Base-by-base conservation (phyloP, 352 stramenopile species). In the Peronosclerospora sorghi region DNA sequence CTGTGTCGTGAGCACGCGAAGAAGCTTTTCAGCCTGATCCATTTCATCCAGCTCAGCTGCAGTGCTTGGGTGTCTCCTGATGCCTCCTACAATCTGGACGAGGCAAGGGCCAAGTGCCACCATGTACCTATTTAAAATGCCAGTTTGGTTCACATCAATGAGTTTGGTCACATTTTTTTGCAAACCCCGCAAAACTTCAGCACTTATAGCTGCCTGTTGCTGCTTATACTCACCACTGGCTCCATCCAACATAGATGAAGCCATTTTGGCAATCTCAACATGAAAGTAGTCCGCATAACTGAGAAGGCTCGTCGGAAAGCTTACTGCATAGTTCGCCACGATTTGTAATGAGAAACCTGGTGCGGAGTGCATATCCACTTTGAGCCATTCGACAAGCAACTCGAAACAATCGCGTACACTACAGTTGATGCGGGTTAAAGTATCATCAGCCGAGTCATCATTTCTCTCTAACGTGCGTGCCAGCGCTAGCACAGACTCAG, bases 91-190 rank as follows among this genome's bases (percentile, higher is more conserved):
- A 35, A 63, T 39, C 32, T 65, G 41, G 18, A 86, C 59, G 4
- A 81, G 35, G 30, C 51, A 41, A 39, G 68, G 59, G 10, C 56
- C 62, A 2, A 84, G 47, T 5, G 54, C 51, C 0, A 58, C 56
- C 18, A 83, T 54, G 48, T 83, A 88, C 0, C 60, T 49, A 6
- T 69, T 66, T 15, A 54, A 52, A 38, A 54, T 69, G 15, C 47
- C 35, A 4, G 8, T 44, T 47, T 83, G 65, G 9, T 62, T 44
- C 23, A 38, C 38, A 7, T 77, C 67, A 2, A 72, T n/a, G n/a
- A 83, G 59, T 36, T 71, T 79, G 27, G 55, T 62, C 24, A 62
- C 40, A 32, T 77, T 39, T 18, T 28, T 51, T 13, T 52, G 29
- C 26, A 76, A 37, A 26, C 70, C 67, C 36, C 45, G 62, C 15